Evolutionary conservation across 495 filamentous ascomycete genomes (phyloP), one percentile per base, ranked within the genome.

Genomic region (Aspergillus biplanus): DNA sequence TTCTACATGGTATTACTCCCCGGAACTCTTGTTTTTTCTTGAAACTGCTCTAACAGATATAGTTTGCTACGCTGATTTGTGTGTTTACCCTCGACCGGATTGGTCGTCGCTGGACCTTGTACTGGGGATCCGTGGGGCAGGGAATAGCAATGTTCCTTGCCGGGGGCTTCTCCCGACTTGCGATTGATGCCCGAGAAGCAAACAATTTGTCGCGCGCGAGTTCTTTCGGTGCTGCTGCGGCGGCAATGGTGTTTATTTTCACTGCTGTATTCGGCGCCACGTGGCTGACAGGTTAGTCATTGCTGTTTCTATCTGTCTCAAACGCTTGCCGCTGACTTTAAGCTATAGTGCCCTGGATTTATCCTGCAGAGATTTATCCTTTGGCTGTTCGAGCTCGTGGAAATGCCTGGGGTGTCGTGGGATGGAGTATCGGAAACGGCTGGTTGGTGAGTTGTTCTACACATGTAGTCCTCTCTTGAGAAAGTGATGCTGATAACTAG

Each of bases 401-500:
- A 18, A 90, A 90, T 53, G 86, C 89, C n/a, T 90, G 87, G 85
- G 88, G 89, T 65, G 89, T 90, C 0, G 82, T 91, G 4, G 87
- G 89, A 15, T 91, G 88, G 87, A 85, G 81, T 59, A 89, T 91
- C 42, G 87, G 87, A n/a, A 89, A 89, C 61, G 87, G 86, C 42
- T 88, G 86, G 85, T 69, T 82, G 69, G 78, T 81, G 33, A 73
- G 78, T 71, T 15, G 2, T 7, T 12, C 46, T 34, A 16, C 21
- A 11, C 6, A 37, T 9, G 6, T 27, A 2, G 21, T 27, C 21
- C 21, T 27, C 21, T 27, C 21, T 27, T 27, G 21, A 27, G 21
- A 27, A 27, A 27, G 21, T 44, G 39, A 44, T 44, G 15, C 39
- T 44, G 39, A 49, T 49, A 21, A 6, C 21, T n/a, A 18, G 16